Evolutionary conservation across 306 rosid genomes (phyloP).

Genomic region (Vigna reflexopilosa): DNA sequence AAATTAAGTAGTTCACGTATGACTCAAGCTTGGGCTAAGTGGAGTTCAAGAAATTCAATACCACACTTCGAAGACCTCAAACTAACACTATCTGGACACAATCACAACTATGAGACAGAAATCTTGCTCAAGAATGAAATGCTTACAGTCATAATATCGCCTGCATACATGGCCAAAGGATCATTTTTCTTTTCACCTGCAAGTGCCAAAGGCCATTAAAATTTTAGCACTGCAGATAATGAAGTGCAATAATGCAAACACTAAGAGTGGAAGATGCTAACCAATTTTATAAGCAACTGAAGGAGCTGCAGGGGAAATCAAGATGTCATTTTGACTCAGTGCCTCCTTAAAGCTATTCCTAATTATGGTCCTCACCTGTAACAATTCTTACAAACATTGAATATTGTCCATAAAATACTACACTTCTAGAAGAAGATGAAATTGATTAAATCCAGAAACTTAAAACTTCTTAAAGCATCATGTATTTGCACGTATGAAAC

Average conservation of each 20-base stretch:
- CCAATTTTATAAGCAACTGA: constrained; percentile 95
- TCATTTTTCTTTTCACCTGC: constrained; percentile 93
- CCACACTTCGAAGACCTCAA: constrained; percentile 20
- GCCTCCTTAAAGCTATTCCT: constrained; percentile 88
- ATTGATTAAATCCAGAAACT: constrained; percentile 13
- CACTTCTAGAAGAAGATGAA: constrained; percentile 31
- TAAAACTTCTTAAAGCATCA: constrained; percentile 26
- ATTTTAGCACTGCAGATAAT: constrained; percentile 23
- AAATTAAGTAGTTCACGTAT: not conserved
- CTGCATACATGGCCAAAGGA: constrained; percentile 96
- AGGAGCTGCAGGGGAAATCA: constrained; percentile 97
- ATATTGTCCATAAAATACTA: constrained; percentile 37
- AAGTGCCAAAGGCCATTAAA: constrained; percentile 41
- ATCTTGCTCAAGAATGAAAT: constrained; percentile 39
- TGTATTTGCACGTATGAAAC: constrained; percentile 26
- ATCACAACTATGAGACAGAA: constrained; percentile 24
- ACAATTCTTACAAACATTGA: constrained; percentile 46
- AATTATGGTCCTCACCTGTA: constrained; percentile 93
- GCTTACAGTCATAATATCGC: constrained; percentile 98
- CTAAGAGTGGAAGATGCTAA: constrained; percentile 44
- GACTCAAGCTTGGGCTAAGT: constrained; percentile 15
- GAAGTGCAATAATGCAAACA: constrained; percentile 8
- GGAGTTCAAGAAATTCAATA: constrained; percentile 15
- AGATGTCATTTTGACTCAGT: constrained; percentile 78
- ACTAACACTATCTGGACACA: constrained; percentile 9